Percentiles rank a stretch among this genome's conserved stretches.
These are phyloP conservation scores for Plantago major DNA, from an alignment of 257 asterid species.

Conservation along the genomic window DNA sequence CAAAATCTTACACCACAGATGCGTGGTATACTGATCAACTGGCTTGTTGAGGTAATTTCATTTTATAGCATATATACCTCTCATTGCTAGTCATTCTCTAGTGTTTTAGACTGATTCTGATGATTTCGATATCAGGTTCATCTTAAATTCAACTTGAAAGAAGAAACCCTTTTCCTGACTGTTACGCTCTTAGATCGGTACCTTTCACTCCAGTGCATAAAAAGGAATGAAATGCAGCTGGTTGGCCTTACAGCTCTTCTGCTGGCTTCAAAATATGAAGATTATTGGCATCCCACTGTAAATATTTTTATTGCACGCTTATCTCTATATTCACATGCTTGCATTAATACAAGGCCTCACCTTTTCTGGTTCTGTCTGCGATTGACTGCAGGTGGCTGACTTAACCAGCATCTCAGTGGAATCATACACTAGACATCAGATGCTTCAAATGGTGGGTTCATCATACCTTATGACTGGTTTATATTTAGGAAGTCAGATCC, in stretches of 20 bases:
- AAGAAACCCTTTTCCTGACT: slow-evolving; percentile 87
- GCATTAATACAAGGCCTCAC: not conserved
- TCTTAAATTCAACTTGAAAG: slow-evolving; percentile 74
- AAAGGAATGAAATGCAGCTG: slow-evolving; percentile 77
- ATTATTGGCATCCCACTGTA: slow-evolving; percentile 98
- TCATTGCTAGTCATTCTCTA: slow-evolving; percentile 10
- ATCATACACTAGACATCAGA: slow-evolving; percentile 67
- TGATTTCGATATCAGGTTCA: slow-evolving; percentile 58
- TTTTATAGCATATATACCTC: slow-evolving; percentile 11
- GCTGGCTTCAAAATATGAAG: slow-evolving; percentile 95
- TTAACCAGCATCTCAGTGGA: slow-evolving; percentile 80
- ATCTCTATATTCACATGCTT: not conserved
- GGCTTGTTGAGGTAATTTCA: slow-evolving; percentile 81
- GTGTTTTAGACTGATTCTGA: slow-evolving; percentile 7
- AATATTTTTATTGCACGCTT: slow-evolving; percentile 22
- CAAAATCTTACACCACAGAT: slow-evolving; percentile 68
- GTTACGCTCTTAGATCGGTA: slow-evolving; percentile 71
- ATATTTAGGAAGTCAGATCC: not conserved
- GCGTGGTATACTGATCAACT: slow-evolving; percentile 90
- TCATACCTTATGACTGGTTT: slow-evolving; percentile 1
- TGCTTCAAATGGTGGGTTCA: slow-evolving; percentile 77
- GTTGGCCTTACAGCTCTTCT: slow-evolving; percentile 93
- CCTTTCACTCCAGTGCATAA: slow-evolving; percentile 56
- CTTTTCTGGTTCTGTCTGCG: slow-evolving; percentile 8
- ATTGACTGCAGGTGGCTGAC: slow-evolving; percentile 61